Conservation (phyloP, 202 grass and related monocot species). For the Setaria viridis region DNA sequence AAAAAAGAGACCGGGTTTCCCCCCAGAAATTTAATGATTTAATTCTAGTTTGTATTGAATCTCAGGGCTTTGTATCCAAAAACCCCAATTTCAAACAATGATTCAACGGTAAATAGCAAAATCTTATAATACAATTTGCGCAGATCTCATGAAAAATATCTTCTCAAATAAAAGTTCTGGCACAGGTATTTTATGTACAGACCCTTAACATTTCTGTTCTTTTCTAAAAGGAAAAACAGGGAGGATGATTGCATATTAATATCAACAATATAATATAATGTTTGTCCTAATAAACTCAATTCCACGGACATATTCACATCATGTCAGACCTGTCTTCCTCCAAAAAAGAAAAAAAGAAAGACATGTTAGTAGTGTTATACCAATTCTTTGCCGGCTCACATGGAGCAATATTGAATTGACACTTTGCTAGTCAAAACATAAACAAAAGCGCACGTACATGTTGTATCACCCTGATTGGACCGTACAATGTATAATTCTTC, state of each 20-base stretch:
- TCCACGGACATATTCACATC: no score
- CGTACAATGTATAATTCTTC: not conserved
- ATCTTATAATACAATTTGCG: not conserved
- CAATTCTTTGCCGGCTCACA: not conserved
- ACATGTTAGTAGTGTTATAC: slow-evolving; percentile 12
- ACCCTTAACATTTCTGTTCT: not conserved
- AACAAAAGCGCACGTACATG: slow-evolving; percentile 9
- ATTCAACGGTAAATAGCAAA: not conserved
- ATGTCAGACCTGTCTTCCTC: not conserved
- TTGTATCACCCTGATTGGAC: slow-evolving; percentile 17
- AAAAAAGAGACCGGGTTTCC: not conserved
- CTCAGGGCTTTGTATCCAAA: no score
- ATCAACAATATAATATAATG: not conserved
- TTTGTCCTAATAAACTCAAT: not conserved
- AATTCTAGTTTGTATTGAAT: no score
- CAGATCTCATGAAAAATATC: no score
- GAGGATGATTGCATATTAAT: not conserved
- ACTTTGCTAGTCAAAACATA: slow-evolving; percentile 19
- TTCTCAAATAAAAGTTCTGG: not conserved
- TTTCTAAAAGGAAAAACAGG: not conserved
- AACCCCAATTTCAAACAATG: not conserved
- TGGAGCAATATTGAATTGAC: slow-evolving; percentile 4
- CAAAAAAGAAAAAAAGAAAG: not conserved
- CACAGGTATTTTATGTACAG: not conserved
- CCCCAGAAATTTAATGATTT: not conserved